Conservation (phyloP, 345 rosid species). For the Microthlaspi erraticum region DNA sequence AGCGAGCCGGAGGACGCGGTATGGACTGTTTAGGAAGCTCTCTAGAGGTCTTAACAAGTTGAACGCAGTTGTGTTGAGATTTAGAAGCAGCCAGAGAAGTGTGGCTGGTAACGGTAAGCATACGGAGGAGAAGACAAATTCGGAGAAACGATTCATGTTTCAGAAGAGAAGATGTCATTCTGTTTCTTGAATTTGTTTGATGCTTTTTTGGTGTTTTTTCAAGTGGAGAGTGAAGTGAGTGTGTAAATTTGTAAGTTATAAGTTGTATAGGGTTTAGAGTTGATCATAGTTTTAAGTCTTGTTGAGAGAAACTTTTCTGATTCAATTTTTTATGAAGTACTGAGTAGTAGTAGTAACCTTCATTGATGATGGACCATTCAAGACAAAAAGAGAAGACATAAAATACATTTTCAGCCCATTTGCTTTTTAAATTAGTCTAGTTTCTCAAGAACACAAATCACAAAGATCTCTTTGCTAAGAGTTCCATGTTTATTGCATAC, state of each 20-base stretch:
- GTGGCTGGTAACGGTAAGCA: slow-evolving; percentile 41
- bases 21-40: slow-evolving; percentile 70
- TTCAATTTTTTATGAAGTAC: too few relatives aligned
- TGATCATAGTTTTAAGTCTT: slow-evolving; percentile 3
- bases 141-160: slow-evolving; percentile 70
- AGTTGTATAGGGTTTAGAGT: background rate
- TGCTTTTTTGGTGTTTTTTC: slow-evolving; percentile 3
- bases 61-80: slow-evolving; percentile 65
- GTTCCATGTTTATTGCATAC: slow-evolving; percentile 1
- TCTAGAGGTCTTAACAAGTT: slow-evolving; percentile 79
- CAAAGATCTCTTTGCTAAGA: background rate
- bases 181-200: slow-evolving; percentile 55
- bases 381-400: too few relatives aligned
- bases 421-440: too few relatives aligned
- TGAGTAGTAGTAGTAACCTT: background rate
- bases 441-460: background rate
- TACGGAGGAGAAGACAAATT: slow-evolving; percentile 51
- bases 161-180: slow-evolving; percentile 93
- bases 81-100: slow-evolving; percentile 64
- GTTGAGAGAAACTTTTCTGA: background rate
- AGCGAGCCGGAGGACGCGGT: slow-evolving; percentile 46
- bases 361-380: background rate
- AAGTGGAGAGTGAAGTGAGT: slow-evolving; percentile 16
- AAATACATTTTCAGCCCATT: too few relatives aligned
- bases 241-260: slow-evolving; percentile 29